Evolutionary conservation across 129 eudicot genomes (phyloP), one percentile per base, ranked within the genome.

Genomic region (Centrapalus pauciflorus): DNA sequence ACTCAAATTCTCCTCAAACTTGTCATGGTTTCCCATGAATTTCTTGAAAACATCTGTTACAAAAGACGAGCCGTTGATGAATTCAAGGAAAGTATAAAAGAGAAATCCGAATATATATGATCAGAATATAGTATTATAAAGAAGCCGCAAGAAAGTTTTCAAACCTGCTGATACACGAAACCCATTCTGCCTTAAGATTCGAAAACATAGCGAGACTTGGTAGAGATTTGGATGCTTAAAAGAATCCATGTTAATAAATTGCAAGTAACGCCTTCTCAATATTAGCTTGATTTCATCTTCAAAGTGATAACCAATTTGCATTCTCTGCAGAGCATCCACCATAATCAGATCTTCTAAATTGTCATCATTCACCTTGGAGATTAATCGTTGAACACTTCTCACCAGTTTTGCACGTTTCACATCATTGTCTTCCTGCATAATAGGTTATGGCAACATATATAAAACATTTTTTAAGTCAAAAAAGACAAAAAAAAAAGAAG

Each of bases 101-200:
- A n/a, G n/a, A n/a, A n/a, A n/a, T n/a, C n/a, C n/a, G n/a, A n/a
- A n/a, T n/a, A n/a, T n/a, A n/a, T n/a, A 1, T 54, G 10, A 24
- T 8, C 4, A 13, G 2, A 24, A 9, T 54, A 54, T 32, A 54
- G 34, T 30, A 30, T 2, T 3, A 30, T 2, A 0, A 24, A 11
- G 10, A 8, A 11, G 8, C n/a, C n/a, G n/a, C n/a, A n/a, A n/a
- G 30, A 27, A 41, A 11, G 32, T 51, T 5, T 0, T 3, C 16
- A 12, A 23, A 82, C 94, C 84, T 77, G 84, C 61, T 0, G 77
- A 38, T 12, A 84, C 69, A 2, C 46, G 20, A 71, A 69, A 74
- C 7, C 85, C 90, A 20, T 82, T 55, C 25, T 87, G 88, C 57
- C 95, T 77, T 13, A 87, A 55, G 20, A 87, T 59, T 23, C 90